A percentile compares a stretch with the other conserved stretches of the same genome.
Evolutionary conservation across 176 grass and related monocot species (phyloP).

Genomic region (Luzula sylvatica): DNA sequence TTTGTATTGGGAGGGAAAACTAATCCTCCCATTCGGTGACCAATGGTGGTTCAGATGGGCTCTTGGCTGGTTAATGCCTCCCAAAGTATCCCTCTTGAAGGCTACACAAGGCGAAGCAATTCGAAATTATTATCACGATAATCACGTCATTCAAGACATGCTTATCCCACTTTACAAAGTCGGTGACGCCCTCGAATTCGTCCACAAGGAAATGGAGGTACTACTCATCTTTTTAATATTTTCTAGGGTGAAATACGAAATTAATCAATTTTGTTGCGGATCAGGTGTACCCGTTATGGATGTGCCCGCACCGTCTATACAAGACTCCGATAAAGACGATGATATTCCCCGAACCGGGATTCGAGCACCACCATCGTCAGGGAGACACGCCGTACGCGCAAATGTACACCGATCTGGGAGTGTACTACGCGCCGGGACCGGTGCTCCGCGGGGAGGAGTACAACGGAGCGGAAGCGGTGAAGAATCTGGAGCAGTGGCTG

Average conservation of each 20-base stretch:
- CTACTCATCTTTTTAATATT: no score
- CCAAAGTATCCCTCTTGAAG: constrained; percentile 93
- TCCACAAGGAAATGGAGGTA: constrained; percentile 88
- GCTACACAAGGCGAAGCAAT: constrained; percentile 82
- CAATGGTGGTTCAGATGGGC: constrained; percentile 95
- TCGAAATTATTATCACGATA: constrained; percentile 95
- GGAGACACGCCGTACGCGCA: constrained; percentile 78
- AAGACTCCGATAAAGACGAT: constrained; percentile 86
- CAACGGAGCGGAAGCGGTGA: constrained; percentile 49
- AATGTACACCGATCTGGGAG: constrained; percentile 87
- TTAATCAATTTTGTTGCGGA: neutral
- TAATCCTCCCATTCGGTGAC: constrained; percentile 81
- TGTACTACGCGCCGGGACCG: constrained; percentile 62
- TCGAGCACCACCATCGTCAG: constrained; percentile 75
- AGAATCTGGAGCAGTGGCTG: constrained; percentile 71
- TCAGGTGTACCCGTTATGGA: constrained; percentile 84
- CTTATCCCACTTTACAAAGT: constrained; percentile 89
- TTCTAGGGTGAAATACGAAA: neutral
- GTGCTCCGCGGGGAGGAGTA: constrained; percentile 69
- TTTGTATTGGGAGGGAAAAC: constrained; percentile 94
- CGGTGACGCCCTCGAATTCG: constrained; percentile 74
- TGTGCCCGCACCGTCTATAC: constrained; percentile 86
- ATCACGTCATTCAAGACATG: constrained; percentile 93
- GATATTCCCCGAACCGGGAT: constrained; percentile 81
- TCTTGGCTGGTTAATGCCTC: constrained; percentile 88